A percentile compares a stretch with the other conserved stretches of the same genome.
These are phyloP conservation scores for Gnetum montanum DNA, from an alignment of 75 land plant species.

Conservation along the genomic window DNA sequence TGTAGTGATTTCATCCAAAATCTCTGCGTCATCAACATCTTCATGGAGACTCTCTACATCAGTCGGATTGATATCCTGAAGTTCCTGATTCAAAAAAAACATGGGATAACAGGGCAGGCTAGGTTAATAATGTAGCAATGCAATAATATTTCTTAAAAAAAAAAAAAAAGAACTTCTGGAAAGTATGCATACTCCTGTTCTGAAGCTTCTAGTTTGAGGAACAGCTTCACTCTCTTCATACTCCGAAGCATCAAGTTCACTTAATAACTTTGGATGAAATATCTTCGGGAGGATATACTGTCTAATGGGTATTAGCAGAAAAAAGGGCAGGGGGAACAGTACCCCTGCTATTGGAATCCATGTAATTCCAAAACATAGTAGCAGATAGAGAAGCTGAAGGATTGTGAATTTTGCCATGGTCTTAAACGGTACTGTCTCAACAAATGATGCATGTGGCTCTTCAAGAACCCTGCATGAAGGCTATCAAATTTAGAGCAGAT, in stretches of 20 bases:
- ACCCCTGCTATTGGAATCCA: conserved; percentile 97
- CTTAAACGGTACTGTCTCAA: conserved; percentile 80
- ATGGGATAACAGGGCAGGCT: too few relatives aligned
- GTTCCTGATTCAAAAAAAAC: background rate
- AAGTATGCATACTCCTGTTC: conserved; percentile 14
- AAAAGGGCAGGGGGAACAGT: conserved; percentile 80
- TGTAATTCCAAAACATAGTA: conserved; percentile 82
- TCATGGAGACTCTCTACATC: background rate
- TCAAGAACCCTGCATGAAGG: conserved; percentile 62
- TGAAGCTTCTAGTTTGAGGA: conserved; percentile 18
- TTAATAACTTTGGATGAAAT: conserved; percentile 37
- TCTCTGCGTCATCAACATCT: conserved; percentile 47
- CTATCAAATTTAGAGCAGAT: background rate
- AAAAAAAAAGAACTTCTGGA: too few relatives aligned
- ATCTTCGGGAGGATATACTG: conserved; percentile 68
- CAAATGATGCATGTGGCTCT: conserved; percentile 65
- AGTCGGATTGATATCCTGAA: background rate
- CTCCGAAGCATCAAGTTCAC: conserved; percentile 87
- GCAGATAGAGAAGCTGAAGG: conserved; percentile 67
- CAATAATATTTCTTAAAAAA: background rate
- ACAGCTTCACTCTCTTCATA: conserved; percentile 78
- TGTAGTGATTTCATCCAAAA: conserved; percentile 67
- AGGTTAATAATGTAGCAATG: background rate
- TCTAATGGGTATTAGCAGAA: conserved; percentile 65
- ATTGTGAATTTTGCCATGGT: conserved; percentile 57